Evolutionary conservation across 2,329 filamentous ascomycete genomes (phyloP), one percentile per base, ranked within the genome.

Genomic region (Venturia oleaginea): DNA sequence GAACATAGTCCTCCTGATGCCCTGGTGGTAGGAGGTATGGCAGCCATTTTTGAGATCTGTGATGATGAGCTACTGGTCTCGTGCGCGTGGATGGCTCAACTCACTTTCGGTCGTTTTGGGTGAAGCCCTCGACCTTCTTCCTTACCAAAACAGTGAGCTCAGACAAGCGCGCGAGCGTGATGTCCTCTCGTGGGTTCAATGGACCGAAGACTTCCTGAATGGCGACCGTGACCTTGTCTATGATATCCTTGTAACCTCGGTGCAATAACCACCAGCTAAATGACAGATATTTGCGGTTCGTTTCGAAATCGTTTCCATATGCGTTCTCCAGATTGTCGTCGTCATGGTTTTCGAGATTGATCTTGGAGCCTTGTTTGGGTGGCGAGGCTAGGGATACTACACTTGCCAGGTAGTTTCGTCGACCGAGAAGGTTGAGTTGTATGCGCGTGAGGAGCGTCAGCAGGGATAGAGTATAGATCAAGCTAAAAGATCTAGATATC

Each of bases 181-280:
- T 83, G 67, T 96, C 88, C 71, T 97, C 93, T 61, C 92, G 86
- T 1, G 92, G 92, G 74, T 92, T 96, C 61, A 97, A 80, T 67
- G 85, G 82, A n/a, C 91, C 91, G 75, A 97, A 97, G 30, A 93
- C 89, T 63, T 95, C 89, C 70, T 88, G 88, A 30, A 99, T 94
- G 4, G 92, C 92, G n/a, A 81, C 79, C 72, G 92, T 87, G 59
- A 99, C 92, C 68, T 87, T 89, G 65, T 86, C 81, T 83, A 92
- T 88, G 65, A 97, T 79, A 65, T 92, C 86, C 68, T 86, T 85
- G 87, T 92, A 97, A 54, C 94, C 94, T 68, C 86, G 86, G 76
- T 99, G 93, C 59, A 99, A 81, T 59, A 99, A 79, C 92, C 93
- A 99, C 94, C 94, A 99, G 77, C 91, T 96, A 75, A 97, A 96